Evolutionary conservation across 768 basidiomycete genomes (phyloP), one percentile per base, ranked within the genome.

Genomic region (Boletellus emodensis): DNA sequence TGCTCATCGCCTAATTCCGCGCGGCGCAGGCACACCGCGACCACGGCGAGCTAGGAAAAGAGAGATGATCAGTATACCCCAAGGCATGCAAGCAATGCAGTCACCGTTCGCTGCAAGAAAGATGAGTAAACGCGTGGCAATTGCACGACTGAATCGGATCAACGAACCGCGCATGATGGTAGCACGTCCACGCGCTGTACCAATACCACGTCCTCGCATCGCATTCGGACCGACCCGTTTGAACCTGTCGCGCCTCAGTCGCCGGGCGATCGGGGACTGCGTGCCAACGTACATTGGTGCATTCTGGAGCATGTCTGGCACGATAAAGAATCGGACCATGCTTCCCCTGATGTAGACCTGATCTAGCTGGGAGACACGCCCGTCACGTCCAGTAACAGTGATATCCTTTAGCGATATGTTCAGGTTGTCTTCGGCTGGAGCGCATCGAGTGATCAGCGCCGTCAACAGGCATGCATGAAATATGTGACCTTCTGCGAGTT

Each of bases 321-420:
- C 96, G 69, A 98, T 97, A 74, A 98, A 95, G 77, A 96, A 98
- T 57, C 96, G 81, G 58, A 97, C 78, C 90, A 97, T 96, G 68
- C 93, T 94, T 51, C 96, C 96, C 61, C 96, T 80, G 60, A 99
- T 99, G 72, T 99, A 99, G 30, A 97, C 95, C 71, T 97, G 95
- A 74, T 98, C 96, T 44, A 99, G 79, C 68, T 99, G 96, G 12
- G 96, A 96, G 26, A 99, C 93, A 61, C 96, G 91, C 22, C 96
- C 96, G 77, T 99, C 96, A 46, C 96, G 84, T 47, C 90, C 92
- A 13, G 96, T 99, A 30, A 98, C 96, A 28, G 96, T 98, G 63
- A 97, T 96, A 57, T 98, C 93, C 69, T 83, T 91, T 56, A 98
- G 67, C 4, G 94, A 94, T 65, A 99, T 94, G 72, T 98, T 98